Conservation (phyloP, 2,329 filamentous ascomycete species). For the Hypoxylon sp. region DNA sequence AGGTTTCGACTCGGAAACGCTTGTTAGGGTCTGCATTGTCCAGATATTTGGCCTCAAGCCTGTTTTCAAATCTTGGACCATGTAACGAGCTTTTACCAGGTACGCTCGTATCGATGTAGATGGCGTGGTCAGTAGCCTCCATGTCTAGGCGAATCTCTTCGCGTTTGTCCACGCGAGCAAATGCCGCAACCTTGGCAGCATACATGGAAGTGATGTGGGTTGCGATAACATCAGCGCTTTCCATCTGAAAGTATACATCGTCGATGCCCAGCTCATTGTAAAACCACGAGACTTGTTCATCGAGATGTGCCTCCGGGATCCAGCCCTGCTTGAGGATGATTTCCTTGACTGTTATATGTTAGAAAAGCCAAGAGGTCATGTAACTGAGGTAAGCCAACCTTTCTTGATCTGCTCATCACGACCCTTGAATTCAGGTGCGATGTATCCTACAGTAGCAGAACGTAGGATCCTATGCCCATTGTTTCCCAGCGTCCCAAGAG, state of each 20-base stretch:
- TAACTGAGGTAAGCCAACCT: constrained; percentile 64
- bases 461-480: constrained; percentile 82
- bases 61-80: constrained; percentile 93
- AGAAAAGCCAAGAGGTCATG: constrained; percentile 22
- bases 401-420: constrained; percentile 91
- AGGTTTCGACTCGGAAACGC: constrained; percentile 95
- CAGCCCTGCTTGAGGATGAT: constrained; percentile 84
- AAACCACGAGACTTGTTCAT: constrained; percentile 93
- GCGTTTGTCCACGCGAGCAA: constrained; percentile 91
- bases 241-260: constrained; percentile 97
- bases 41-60: constrained; percentile 95
- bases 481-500: constrained; percentile 66
- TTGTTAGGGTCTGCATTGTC: constrained; percentile 80
- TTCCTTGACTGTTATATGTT: constrained; percentile 76
- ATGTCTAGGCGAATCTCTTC: constrained; percentile 96
- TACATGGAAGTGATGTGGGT: constrained; percentile 97
- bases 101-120: constrained; percentile 98
- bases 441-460: constrained; percentile 92
- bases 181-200: constrained; percentile 95
- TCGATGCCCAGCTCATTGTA: constrained; percentile 98
- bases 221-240: constrained; percentile 87
- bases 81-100: constrained; percentile 82
- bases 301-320: constrained; percentile 86
- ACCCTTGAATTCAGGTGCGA: constrained; percentile 93
- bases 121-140: constrained; percentile 93